Base-by-base conservation (phyloP, 805 yeast genomes). In the Torulaspora microellipsoides region DNA sequence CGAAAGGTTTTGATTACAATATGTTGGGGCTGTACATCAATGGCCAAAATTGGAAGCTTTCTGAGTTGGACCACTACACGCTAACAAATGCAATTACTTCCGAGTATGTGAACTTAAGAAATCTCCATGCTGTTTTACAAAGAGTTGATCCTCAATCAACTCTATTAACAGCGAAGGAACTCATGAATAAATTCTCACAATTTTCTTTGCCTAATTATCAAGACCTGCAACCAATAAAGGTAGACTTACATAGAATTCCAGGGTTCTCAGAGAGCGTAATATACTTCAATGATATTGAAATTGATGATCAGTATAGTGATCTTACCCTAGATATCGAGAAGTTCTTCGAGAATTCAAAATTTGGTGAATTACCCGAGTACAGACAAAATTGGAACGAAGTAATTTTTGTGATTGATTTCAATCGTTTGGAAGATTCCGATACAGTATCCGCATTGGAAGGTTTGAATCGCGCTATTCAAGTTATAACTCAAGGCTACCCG, bases 221-320 rank as follows among this genome's bases (percentile, higher is more conserved):
- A 40, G 50, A 51, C 15, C 45, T 43, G 20, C 68, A 65, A 38
- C 68, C 68, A 15, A 46, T 56, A 9, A 62, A 58, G 31, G 46
- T 63, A 31, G 67, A 65, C 49, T 37, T 63, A n/a, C 64, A 60
- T 37, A 54, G 62, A 34, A 51, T 58, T 29, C 53, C 54, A 12
- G 56, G 59, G 5, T 53, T 63, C 56, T 56, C 65, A 1, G 62
- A 64, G 2, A 68, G 70, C 0, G 75, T 89, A 7, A 70, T 84
- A 1, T 89, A 80, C 68, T 72, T 91, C 55, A 93, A 91, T 57
- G 85, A 93, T 60, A 67, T 91, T 5, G 95, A 81, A 51, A 57
- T 48, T 0, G 95, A 87, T 56, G 54, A 59, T 0, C 71, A 67
- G 27, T 89, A 85, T 56, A 54, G 61, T 1, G 60, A 66, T 8